Base-by-base conservation (phyloP, 371 early-diverging fungal species). In the Actinomortierella ambigua region DNA sequence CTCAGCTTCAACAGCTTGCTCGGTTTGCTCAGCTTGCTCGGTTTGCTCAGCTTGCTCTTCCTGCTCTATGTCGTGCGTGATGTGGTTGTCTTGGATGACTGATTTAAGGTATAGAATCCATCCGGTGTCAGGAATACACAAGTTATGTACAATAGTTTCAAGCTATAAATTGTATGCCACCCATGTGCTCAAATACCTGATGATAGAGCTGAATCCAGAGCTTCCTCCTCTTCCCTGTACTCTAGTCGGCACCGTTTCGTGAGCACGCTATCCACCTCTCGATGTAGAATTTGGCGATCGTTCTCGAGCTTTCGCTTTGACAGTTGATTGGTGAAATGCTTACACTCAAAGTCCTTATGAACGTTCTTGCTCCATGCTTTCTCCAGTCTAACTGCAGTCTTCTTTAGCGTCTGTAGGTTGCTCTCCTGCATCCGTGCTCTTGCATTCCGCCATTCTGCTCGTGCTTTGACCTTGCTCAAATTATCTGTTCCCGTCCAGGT, bases 211-310 rank as follows among this genome's bases (percentile, higher is more conserved):
- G 53, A 60, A 46, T 60, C 61, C 53, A 60, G 61, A 41, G 34
- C 34, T 53, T 60, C 61, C 48, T 60, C 61, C 40, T 55, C 62
- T 29, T 11, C 55, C 55, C 49, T 55, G 44, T 62, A 55, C 62
- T 55, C 62, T 43, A 62, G 51, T 55, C 62, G 55, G 50, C 44
- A 15, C 62, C 50, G 62, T 55, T 62, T 62, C 29, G 62, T 62
- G 62, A 62, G 61, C 15, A 60, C 61, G 48, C 47, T 60, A 48
- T 60, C 61, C 40, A 60, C 61, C 53, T 53, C 61, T 53, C 48
- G 54, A 53, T 60, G 61, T 46, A 60, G 61, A 60, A 20, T 23
- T 7, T 60, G 53, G 24, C 61, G 54, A 60, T 60, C 22, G 7
- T 60, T 60, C 48, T 60, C 53, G 48, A 53, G 53, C 61, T 47